Conservation (phyloP, 305 asterid genomes). For the Fraxinus angustifolia region DNA sequence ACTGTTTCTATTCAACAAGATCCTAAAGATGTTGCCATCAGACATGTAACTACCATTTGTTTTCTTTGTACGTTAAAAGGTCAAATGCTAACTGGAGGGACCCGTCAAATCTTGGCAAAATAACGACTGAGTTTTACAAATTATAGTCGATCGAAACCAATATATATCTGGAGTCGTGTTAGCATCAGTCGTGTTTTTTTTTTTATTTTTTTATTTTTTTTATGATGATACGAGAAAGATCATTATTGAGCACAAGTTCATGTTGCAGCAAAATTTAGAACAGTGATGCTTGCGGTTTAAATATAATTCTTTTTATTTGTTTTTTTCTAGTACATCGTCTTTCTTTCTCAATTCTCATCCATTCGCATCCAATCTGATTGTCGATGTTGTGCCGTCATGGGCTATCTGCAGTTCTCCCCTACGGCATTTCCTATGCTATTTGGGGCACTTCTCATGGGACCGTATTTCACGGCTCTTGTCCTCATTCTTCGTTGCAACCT, state of each 20-base stretch:
- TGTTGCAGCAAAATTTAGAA: background rate
- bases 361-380: background rate
- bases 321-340: background rate
- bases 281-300: too few relatives aligned
- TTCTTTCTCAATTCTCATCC: background rate
- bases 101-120: background rate
- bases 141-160: background rate
- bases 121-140: background rate
- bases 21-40: background rate
- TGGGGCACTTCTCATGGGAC: background rate
- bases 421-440: background rate
- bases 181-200: background rate
- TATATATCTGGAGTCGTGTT: background rate
- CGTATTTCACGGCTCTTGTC: too few relatives aligned
- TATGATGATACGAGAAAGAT: background rate
- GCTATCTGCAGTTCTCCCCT: background rate
- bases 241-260: background rate
- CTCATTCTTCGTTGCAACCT: too few relatives aligned
- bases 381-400: background rate
- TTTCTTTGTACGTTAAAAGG: background rate
- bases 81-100: background rate
- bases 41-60: background rate
- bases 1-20: background rate
- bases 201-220: too few relatives aligned
- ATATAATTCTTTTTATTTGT: background rate